These are phyloP conservation scores for Beauveria scarabaeidicola DNA, from an alignment of 2,329 filamentous ascomycete genomes.

Conservation along the genomic window DNA sequence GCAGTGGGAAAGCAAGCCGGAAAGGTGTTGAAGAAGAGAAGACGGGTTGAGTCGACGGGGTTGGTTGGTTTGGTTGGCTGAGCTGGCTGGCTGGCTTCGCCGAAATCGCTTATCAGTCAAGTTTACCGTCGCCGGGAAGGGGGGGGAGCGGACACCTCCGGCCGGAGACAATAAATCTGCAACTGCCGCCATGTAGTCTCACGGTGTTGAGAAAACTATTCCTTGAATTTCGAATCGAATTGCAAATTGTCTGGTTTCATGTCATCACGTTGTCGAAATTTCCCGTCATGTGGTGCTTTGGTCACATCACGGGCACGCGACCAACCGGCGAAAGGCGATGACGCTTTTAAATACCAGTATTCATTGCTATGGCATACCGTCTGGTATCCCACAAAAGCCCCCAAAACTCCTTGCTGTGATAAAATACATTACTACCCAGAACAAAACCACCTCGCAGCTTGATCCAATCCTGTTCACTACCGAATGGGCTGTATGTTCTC, in stretches of 20 bases:
- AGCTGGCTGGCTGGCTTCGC: conserved; percentile 4
- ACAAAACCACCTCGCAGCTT: not conserved
- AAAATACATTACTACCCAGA: not conserved
- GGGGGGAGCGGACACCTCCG: not conserved
- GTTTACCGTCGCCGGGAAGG: not conserved
- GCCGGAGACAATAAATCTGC: not conserved
- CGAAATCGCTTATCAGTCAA: conserved; percentile 6
- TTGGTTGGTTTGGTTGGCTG: too few relatives aligned
- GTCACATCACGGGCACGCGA: not conserved
- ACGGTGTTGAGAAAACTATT: too few relatives aligned
- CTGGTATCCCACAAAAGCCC: not conserved
- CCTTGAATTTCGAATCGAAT: too few relatives aligned
- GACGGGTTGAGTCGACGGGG: not conserved
- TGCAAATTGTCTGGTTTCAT: too few relatives aligned
- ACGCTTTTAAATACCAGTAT: not conserved
- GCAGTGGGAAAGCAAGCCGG: too few relatives aligned
- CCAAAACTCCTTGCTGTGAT: conserved; percentile 7
- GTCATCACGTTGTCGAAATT: too few relatives aligned
- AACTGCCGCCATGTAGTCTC: too few relatives aligned
- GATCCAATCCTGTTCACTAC: not conserved
- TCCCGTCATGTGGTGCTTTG: not conserved
- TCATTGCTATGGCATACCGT: not conserved
- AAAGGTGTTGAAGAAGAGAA: not conserved
- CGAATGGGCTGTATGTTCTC: conserved; percentile 40
- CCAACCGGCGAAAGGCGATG: not conserved